Evolutionary conservation across 148 eudicot genomes (phyloP), one percentile per base, ranked within the genome.

Genomic region (Dianthus caryophyllus): DNA sequence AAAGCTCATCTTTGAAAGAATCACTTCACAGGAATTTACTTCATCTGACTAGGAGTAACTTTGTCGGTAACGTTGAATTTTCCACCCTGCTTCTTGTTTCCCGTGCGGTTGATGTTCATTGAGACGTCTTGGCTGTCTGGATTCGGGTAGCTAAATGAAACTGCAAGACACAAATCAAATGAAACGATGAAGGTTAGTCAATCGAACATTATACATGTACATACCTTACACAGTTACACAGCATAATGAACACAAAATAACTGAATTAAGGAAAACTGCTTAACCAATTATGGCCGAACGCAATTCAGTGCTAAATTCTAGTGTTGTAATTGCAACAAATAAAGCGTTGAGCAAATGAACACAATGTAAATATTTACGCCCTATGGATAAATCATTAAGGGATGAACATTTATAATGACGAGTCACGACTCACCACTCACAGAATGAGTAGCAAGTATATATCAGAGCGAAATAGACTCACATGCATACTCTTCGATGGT

Each of bases 401-500:
- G 30, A 21, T 11, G 7, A 46, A 31, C 13, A 47, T 31, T 47
- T 13, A 16, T 22, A 5, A n/a, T 24, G n/a, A 33, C 27, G n/a
- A n/a, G n/a, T n/a, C n/a, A n/a, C n/a, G n/a, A n/a, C n/a, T n/a
- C n/a, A n/a, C n/a, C n/a, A n/a, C n/a, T 17, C 58, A 20, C 27
- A 9, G 31, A 67, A 16, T 39, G 8, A 43, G 36, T 30, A 61
- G 10, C 0, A 9, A 16, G 27, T 2, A 10, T 25, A 9, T 39
- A 38, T 13, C 26, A 11, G 14, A 7, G 64, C 47, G 17, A 25
- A 31, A 13, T 33, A 31, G 47, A 29, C 49, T 72, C 96, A 88
- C 96, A 88, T 58, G 97, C 71, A 73, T 92, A 89, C 63, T 89
- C 94, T 81, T 92, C 96, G 55, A 92, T 85, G 84, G 87, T 78